phyloP scores from a whole-genome alignment of 331 rosid species.

The Rosa hybrid region DNA sequence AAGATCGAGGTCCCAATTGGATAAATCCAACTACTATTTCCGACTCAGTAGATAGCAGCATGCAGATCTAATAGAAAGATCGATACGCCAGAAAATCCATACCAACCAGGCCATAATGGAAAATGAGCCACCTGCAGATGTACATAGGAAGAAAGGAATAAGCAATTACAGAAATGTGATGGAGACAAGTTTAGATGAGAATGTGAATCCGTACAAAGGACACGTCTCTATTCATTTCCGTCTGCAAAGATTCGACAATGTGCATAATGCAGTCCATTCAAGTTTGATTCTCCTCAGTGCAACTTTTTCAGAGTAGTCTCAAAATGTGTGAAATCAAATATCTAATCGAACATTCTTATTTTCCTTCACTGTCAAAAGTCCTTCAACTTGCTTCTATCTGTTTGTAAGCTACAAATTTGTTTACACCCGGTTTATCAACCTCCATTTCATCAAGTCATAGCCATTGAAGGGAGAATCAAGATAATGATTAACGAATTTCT shows the following conservation, averaged over 20 bases:
- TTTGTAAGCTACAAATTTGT: background rate
- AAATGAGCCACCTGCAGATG: background rate
- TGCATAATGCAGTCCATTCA: constrained; percentile 1
- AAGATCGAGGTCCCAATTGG: constrained; percentile 63
- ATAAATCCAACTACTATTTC: constrained; percentile 55
- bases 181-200: background rate
- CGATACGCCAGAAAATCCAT: constrained; percentile 27
- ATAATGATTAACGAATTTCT: too few relatives aligned
- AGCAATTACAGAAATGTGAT: background rate
- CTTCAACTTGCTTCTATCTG: constrained; percentile 10
- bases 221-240: constrained; percentile 33
- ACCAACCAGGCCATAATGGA: background rate
- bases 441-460: too few relatives aligned
- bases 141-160: background rate
- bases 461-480: too few relatives aligned
- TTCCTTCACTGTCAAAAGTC: constrained; percentile 23
- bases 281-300: background rate
- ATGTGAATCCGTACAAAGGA: constrained; percentile 54
- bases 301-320: constrained; percentile 39
- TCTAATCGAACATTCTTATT: constrained; percentile 43
- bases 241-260: constrained; percentile 42
- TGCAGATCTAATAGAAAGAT: constrained; percentile 30
- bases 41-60: constrained; percentile 48
- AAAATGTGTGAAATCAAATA: constrained; percentile 32
- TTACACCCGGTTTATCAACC: too few relatives aligned